phyloP scores from a whole-genome alignment of 306 rosid species.

The Ammopiptanthus mongolicus region DNA sequence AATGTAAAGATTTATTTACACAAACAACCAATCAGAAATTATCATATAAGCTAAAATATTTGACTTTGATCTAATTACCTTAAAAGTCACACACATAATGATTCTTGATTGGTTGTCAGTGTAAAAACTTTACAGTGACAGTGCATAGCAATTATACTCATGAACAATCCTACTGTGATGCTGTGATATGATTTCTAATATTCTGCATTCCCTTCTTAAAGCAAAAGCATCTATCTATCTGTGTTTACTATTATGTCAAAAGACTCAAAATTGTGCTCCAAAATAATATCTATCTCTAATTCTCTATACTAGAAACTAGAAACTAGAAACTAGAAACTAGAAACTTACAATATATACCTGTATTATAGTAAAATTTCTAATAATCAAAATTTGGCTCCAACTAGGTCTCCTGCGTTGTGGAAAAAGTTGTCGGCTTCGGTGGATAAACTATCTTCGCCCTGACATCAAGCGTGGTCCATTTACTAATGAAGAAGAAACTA shows the following conservation, averaged over 20 bases:
- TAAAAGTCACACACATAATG: too few species aligned
- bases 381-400: not conserved
- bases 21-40: too few species aligned
- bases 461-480: conserved; percentile 58
- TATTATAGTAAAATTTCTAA: not conserved
- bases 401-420: conserved; percentile 54
- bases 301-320: not conserved
- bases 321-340: too few species aligned
- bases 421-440: conserved; percentile 54
- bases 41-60: too few species aligned
- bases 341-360: not conserved
- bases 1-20: too few species aligned
- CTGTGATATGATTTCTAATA: not conserved
- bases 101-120: too few species aligned
- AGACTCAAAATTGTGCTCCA: not conserved
- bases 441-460: conserved; percentile 65
- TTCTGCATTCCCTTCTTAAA: not conserved
- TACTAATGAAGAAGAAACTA: conserved; percentile 40
- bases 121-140: too few species aligned
- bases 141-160: too few species aligned
- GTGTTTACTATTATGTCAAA: not conserved
- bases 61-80: too few species aligned
- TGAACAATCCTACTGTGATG: not conserved
- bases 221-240: not conserved
- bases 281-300: not conserved